Conservation (phyloP, 2,329 filamentous ascomycete genomes). For the Daldinia sp. region DNA sequence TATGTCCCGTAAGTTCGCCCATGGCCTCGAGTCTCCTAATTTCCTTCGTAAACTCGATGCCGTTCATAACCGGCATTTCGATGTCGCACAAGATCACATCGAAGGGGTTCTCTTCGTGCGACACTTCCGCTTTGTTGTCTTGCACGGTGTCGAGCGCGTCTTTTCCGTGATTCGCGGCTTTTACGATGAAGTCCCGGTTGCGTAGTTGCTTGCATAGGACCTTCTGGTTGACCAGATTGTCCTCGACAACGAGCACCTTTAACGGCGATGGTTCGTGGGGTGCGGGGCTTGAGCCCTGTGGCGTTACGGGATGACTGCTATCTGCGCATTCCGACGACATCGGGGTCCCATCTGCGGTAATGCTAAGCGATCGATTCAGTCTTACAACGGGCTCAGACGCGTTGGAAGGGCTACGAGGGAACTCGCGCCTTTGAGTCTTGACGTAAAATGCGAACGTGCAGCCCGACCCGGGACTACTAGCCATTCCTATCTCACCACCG, state of each 20-base stretch:
- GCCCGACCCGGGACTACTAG: constrained; percentile 72
- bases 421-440: constrained; percentile 53
- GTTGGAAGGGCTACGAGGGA: constrained; percentile 21
- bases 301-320: constrained; percentile 27
- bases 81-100: constrained; percentile 43
- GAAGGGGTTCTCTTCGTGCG: constrained; percentile 18
- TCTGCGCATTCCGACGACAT: constrained; percentile 37
- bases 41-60: constrained; percentile 39
- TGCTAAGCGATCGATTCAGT: constrained; percentile 24
- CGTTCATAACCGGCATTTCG: constrained; percentile 45
- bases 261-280: background rate
- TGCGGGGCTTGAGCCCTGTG: constrained; percentile 14
- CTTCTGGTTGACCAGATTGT: constrained; percentile 68
- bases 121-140: background rate
- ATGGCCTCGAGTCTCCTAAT: constrained; percentile 36
- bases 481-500: constrained; percentile 80
- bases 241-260: constrained; percentile 63
- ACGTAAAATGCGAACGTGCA: constrained; percentile 81
- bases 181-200: constrained; percentile 58
- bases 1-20: constrained; percentile 34
- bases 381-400: constrained; percentile 28
- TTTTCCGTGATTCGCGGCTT: constrained; percentile 64
- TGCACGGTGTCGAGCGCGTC: constrained; percentile 58
- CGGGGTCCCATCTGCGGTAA: constrained; percentile 31
- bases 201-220: constrained; percentile 61